Base-by-base conservation (phyloP, 1,284 basidiomycete species). In the Macrocystidia cucumis region DNA sequence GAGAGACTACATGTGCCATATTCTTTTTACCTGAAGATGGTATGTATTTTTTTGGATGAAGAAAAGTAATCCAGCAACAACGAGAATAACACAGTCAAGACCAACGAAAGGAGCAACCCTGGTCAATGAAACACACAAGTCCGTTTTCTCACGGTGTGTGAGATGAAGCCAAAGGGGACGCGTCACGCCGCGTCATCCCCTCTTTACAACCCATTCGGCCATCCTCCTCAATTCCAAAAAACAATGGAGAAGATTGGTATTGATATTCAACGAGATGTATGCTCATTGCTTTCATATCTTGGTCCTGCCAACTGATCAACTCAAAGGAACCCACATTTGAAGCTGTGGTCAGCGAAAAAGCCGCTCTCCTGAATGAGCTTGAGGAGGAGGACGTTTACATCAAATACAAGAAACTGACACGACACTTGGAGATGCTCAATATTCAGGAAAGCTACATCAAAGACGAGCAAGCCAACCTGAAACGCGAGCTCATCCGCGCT, bases 371-470 rank as follows among this genome's bases (percentile, higher is more conserved):
- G 56, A 80, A 85, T 46, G 85, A 91, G 46, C 68, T 93, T 17
- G 87, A 89, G 46, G 90, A 93, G 54, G 91, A 93, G 60, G 91
- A 95, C 62, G 65, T 93, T 41, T 97, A 96, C 59, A 81, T 88
- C 56, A 95, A 92, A 55, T 93, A 90, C 78, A 92, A 93, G 72
- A 91, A 91, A 54, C 80, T 97, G 26, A 76, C 88, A 38, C 81
- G 90, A 30, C 92, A 97, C 55, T 72, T 93, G 32, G 91, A 96
- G 55, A 90, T 96, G 65, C 78, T 97, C 14, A 86, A 92, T 39
- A 86, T 96, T 30, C 93, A 95, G 59, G 91, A 96, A 62, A 88
- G 89, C 59, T 99, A 99, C 58, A 97, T 99, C 62, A 97, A 98
- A 56, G 96, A 99, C 51, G 96, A 99, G 61, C 95, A 98, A 54